Evolutionary conservation across 345 rosid genomes (phyloP), one percentile per base, ranked within the genome.

Genomic region (Citrus mangshanensis): DNA sequence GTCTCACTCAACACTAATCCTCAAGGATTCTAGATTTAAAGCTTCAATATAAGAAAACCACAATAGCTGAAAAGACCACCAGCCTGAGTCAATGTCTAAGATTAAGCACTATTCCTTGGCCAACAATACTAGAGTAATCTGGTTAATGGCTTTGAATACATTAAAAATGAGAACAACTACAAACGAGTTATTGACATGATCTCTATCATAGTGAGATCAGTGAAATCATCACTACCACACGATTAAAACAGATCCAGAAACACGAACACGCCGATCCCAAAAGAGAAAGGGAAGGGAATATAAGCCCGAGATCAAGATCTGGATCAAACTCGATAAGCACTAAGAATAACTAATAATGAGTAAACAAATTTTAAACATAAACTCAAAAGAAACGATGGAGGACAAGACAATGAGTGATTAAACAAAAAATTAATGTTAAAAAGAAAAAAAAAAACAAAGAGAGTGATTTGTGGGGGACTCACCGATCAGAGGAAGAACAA

Each of bases 401-500:
- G 13, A 12, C 51, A 46, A 46, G 51, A 46, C 18, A 12, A 12
- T 3, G 51, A 13, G 51, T 13, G 58, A 54, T 54, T 54, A 54
- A 54, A 54, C 6, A 4, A 16, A 18, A 54, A 54, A 18, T 18
- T 18, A 54, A 54, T 4, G 58, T 54, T 54, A 18, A 18, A 51
- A 51, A 51, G 21, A 4, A 51, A 51, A 51, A 51, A 51, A 8
- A 54, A 8, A 54, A 8, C 10, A 54, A 18, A 18, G 58, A 49
- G 59, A 70, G 35, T 46, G 37, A 18, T 63, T 62, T 25, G 54
- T 32, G 72, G 70, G 71, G 42, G 85, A 88, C 94, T 91, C 84
- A 91, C 97, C 96, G 92, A 89, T 91, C 93, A 73, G 94, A 89
- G 78, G 91, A 88, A 56, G 91, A 91, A 82, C 88, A 87, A 70